Base-by-base conservation (phyloP, 179 eudicot genomes). In the Nepenthes alata region DNA sequence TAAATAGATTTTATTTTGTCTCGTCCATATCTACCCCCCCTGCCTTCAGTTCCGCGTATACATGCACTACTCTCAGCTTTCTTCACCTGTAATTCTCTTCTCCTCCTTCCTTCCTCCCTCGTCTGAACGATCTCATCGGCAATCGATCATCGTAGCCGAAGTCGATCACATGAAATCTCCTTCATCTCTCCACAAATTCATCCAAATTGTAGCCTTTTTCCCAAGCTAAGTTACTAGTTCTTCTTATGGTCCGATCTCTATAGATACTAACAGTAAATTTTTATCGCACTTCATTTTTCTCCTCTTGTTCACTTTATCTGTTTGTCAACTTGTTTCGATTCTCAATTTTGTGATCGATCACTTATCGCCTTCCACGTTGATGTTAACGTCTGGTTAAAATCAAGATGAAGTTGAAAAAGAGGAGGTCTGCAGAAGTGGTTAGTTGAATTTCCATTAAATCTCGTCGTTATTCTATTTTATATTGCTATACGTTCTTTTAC, bases 351-450 rank as follows among this genome's bases (percentile, higher is more conserved):
- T 64, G 71, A 73, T 71, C 65, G 67, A 62, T 54, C 64, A 52
- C 53, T 59, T 15, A 53, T 2, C 13, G n/a, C 36, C 47, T 41
- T 65, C 37, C 25, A 25, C 67, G 51, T 77, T 60, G 37, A 77
- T 77, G 81, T 62, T 70, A 49, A 15, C 37, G 57, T 47, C 10
- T 37, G 41, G 61, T 62, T 61, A 59, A 59, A 64, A 25, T 60
- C 70, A 69, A 67, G 50, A 89, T 89, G 97, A 89, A 87, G 89
- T 71, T 83, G 47, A 87, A 87, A 59, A 77, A 86, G 25, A 74
- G 85, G 78, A 84, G 97, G 83, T 81, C 89, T 56, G 63, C 79
- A 35, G 97, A 89, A 85, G 95, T 89, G 89, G 97, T 89, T 13
- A 75, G 86, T 66, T 59, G 15, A 47, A 35, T 58, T 67, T 2